phyloP scores from a whole-genome alignment of 2,329 filamentous ascomycete genomes.

The Fusarium brachygibbosum region DNA sequence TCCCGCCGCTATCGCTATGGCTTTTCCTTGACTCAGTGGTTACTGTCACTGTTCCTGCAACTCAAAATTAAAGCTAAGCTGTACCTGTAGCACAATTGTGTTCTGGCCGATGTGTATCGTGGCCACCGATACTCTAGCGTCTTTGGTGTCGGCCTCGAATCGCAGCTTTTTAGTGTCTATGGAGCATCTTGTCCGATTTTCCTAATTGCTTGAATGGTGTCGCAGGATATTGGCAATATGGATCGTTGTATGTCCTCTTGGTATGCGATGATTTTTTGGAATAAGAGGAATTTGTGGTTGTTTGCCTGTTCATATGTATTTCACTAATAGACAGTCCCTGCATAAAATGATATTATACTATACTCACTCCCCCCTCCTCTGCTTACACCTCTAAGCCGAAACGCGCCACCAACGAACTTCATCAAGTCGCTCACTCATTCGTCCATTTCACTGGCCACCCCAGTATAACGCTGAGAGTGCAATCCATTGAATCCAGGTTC shows the following conservation, averaged over 20 bases:
- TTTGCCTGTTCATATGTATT: not conserved
- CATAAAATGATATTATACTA: conserved; percentile 22
- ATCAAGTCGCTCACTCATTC: conserved; percentile 9
- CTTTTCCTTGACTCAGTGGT: conserved; percentile 1
- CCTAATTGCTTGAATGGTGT: conserved; percentile 1
- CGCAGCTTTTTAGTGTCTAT: conserved; percentile 9
- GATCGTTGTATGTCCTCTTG: too few species aligned
- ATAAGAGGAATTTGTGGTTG: not conserved
- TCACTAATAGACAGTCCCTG: conserved; percentile 21
- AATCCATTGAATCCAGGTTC: conserved; percentile 28
- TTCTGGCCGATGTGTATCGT: conserved; percentile 25
- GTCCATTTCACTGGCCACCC: conserved; percentile 32
- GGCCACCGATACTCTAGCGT: conserved; percentile 17
- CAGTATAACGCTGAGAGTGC: conserved; percentile 7
- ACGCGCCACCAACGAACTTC: conserved; percentile 37
- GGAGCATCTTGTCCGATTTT: not conserved
- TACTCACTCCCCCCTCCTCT: conserved; percentile 28
- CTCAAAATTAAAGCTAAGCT: conserved; percentile 18
- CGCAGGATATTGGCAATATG: not conserved
- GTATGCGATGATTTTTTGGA: not conserved
- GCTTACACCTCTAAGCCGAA: conserved; percentile 16
- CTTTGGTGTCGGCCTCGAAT: conserved; percentile 22
- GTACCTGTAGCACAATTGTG: conserved; percentile 10
- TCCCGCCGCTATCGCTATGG: conserved; percentile 16
- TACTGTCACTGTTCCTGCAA: conserved; percentile 31